phyloP scores from a whole-genome alignment of 495 filamentous ascomycete species.

The Penicillium flavigenum region DNA sequence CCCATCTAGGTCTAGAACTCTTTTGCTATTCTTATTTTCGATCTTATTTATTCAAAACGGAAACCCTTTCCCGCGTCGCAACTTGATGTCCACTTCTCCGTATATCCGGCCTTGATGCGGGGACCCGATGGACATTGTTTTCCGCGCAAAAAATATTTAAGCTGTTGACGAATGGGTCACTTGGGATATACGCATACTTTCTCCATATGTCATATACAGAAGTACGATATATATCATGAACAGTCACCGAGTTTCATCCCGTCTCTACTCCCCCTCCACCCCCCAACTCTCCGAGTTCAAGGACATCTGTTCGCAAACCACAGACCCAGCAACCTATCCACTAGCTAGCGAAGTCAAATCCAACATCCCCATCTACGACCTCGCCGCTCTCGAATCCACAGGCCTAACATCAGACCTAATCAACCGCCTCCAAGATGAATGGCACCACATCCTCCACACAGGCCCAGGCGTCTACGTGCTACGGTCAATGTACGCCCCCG shows the following conservation, averaged over 20 bases:
- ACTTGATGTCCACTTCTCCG: background rate
- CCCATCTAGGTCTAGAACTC: constrained; percentile 28
- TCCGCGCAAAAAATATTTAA: constrained; percentile 22
- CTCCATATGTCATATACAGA: background rate
- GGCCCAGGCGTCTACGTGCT: constrained; percentile 56
- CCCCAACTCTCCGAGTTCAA: constrained; percentile 41
- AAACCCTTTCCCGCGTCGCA: constrained; percentile 17
- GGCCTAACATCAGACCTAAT: constrained; percentile 18
- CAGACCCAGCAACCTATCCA: constrained; percentile 39
- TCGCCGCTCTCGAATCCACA: constrained; percentile 27
- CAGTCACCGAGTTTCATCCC: constrained; percentile 19
- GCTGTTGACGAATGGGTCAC: background rate
- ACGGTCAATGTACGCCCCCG: constrained; percentile 41
- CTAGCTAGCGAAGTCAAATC: constrained; percentile 38
- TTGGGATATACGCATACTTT: background rate
- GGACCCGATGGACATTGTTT: constrained; percentile 25
- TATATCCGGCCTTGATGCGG: constrained; percentile 8
- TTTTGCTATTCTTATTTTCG: constrained; percentile 2
- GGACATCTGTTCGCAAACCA: constrained; percentile 40
- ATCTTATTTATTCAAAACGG: constrained; percentile 6
- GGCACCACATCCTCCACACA: constrained; percentile 51
- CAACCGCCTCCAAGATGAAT: constrained; percentile 51
- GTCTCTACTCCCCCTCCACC: constrained; percentile 27
- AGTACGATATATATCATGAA: constrained; percentile 9
- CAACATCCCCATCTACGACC: constrained; percentile 56